Evolutionary conservation across 352 stramenopile genomes (phyloP), one percentile per base, ranked within the genome.

Genomic region (Elongisporangium anandrum): DNA sequence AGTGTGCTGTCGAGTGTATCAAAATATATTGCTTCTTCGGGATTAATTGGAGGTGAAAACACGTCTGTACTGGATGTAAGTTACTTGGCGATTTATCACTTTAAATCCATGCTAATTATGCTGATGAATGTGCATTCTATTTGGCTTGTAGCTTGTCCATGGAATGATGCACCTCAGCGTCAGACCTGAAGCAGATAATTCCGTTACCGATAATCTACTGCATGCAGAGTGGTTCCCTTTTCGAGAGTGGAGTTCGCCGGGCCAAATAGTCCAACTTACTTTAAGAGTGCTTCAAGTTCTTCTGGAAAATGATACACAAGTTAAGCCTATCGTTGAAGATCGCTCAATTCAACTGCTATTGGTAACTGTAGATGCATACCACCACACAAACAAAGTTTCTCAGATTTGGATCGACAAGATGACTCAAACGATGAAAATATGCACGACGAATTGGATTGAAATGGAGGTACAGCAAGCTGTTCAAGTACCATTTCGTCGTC

Each of bases 1-100:
- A 34, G 20, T 16, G 17, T 52, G 6, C 4, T 67, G 20, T 48
- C 56, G n/a, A 60, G 61, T 24, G 39, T 67, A 1, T 38, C 34
- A 22, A 64, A 21, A n/a, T 55, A 52, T 10, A 51, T 67, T 2
- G 4, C 34, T 5, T 39, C 34, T 12, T 34, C 59, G 8, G 19
- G 17, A 19, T 12, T 57, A 13, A 20, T 19, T 6, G 41, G 54
- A 20, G 5, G 50, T 4, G 26, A 51, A 22, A 16, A 38, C 19
- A 21, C 51, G 19, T 26, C 26, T 16, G 29, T 67, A 19, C 22
- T 64, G 15, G 22, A 64, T 47, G 61, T 64, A 56, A 49, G 39
- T 41, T 8, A 41, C 29, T 4, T 15, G 5, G 2, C 13, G 29
- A 15, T 41, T 41, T 41, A 41, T 13, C 29, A 15, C 4, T 41